These are phyloP conservation scores for Kuraishia borneana DNA, from an alignment of 805 yeast species.

Conservation along the genomic window DNA sequence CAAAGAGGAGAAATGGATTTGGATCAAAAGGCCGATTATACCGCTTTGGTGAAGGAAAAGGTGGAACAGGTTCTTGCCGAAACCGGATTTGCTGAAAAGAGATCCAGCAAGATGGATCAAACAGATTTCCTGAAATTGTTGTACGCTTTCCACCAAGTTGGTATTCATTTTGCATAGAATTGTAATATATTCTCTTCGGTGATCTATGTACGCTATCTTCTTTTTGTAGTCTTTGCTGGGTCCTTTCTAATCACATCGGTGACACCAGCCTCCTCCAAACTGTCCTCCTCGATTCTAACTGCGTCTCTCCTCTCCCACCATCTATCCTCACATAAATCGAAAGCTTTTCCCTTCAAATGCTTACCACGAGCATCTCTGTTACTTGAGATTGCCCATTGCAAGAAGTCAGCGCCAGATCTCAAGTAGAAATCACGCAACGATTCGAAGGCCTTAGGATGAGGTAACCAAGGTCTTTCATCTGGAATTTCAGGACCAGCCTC, in stretches of 20 bases:
- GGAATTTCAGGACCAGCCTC: constrained; percentile 63
- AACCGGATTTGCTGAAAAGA: constrained; percentile 72
- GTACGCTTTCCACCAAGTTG: constrained; percentile 93
- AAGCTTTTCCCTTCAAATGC: constrained; percentile 77
- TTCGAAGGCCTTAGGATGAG: constrained; percentile 94
- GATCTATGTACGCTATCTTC: constrained; percentile 30
- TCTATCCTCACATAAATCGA: constrained; percentile 85
- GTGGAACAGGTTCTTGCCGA: constrained; percentile 65
- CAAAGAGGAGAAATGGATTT: constrained; percentile 37
- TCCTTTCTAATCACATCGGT: constrained; percentile 80
- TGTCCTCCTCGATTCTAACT: constrained; percentile 79
- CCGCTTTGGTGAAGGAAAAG: constrained; percentile 48
- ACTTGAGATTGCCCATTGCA: constrained; percentile 88
- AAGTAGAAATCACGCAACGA: constrained; percentile 71
- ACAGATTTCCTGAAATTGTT: constrained; percentile 80
- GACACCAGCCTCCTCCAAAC: constrained; percentile 86
- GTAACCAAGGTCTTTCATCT: constrained; percentile 92
- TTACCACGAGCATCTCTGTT: constrained; percentile 83
- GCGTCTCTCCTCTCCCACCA: constrained; percentile 99
- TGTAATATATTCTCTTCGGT: constrained; percentile 35
- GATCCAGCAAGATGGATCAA: constrained; percentile 93
- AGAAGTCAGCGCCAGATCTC: constrained; percentile 76
- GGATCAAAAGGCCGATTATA: constrained; percentile 26
- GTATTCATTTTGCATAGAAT: constrained; percentile 81
- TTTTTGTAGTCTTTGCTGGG: constrained; percentile 32